A percentile compares a stretch with the other conserved stretches of the same genome.
Conservation (phyloP, 345 rosid genomes). For the Melaleuca alternifolia region DNA sequence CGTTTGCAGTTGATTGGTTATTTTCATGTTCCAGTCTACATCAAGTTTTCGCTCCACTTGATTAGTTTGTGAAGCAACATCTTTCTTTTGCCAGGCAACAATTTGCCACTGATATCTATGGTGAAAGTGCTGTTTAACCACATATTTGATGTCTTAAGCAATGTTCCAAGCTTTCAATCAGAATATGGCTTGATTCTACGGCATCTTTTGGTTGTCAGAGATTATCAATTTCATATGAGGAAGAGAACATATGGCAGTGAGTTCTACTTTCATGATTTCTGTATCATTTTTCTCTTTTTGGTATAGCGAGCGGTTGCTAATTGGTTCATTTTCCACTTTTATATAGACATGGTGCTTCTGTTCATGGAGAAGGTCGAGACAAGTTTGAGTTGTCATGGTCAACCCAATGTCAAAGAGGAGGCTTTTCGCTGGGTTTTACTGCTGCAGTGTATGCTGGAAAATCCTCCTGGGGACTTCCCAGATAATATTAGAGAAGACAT, state of each 20-base stretch:
- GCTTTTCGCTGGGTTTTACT: slow-evolving; percentile 55
- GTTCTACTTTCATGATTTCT: slow-evolving; percentile 13
- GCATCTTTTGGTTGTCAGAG: slow-evolving; percentile 53
- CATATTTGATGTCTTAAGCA: slow-evolving; percentile 58
- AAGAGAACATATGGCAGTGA: slow-evolving; percentile 54
- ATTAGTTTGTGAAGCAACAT: background rate
- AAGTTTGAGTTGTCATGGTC: slow-evolving; percentile 32
- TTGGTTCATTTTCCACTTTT: background rate
- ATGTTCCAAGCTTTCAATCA: slow-evolving; percentile 66
- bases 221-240: slow-evolving; percentile 74
- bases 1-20: background rate
- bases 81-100: slow-evolving; percentile 30
- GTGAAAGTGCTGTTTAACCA: slow-evolving; percentile 62
- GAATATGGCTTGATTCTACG: slow-evolving; percentile 80
- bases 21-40: background rate
- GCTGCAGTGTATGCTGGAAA: slow-evolving; percentile 75
- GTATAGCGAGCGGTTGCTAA: background rate
- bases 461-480: slow-evolving; percentile 82
- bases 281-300: slow-evolving; percentile 1
- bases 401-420: slow-evolving; percentile 60
- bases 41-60: background rate
- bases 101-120: slow-evolving; percentile 51
- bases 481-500: slow-evolving; percentile 55
- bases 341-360: slow-evolving; percentile 48
- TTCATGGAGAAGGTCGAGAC: slow-evolving; percentile 66